These are phyloP conservation scores for Dacryopinax spathularia DNA, from an alignment of 768 basidiomycete genomes.

Conservation along the genomic window DNA sequence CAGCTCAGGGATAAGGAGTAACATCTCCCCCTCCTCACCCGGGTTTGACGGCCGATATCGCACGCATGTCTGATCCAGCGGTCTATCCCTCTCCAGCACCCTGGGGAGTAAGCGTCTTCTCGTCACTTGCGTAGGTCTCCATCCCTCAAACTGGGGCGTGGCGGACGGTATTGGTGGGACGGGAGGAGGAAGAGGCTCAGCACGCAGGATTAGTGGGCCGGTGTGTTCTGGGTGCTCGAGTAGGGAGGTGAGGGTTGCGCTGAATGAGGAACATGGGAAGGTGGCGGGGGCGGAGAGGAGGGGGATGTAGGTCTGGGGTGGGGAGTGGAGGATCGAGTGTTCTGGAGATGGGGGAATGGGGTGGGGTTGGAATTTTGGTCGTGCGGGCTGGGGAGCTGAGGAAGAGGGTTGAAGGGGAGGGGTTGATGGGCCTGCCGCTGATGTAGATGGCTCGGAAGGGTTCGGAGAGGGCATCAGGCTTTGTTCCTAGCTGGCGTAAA, in stretches of 20 bases:
- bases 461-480: too few species aligned
- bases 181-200: slow-evolving; percentile 31
- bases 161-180: background rate
- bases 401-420: background rate
- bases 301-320: background rate
- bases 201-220: slow-evolving; percentile 76
- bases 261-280: background rate
- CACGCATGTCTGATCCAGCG: slow-evolving; percentile 64
- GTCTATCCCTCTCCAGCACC: slow-evolving; percentile 57
- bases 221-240: slow-evolving; percentile 87
- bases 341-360: background rate
- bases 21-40: slow-evolving; percentile 13
- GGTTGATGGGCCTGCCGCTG: background rate
- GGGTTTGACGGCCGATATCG: slow-evolving; percentile 35
- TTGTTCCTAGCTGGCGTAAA: too few species aligned
- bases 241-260: slow-evolving; percentile 42
- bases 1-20: slow-evolving; percentile 26
- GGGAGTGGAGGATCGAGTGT: background rate
- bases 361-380: background rate
- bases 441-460: too few species aligned
- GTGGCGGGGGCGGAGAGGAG: background rate
- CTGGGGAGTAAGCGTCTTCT: slow-evolving; percentile 61
- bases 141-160: slow-evolving; percentile 22
- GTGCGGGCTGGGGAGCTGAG: background rate
- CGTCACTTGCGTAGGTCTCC: slow-evolving; percentile 36